Evolutionary conservation across 1,284 basidiomycete genomes (phyloP), one percentile per base, ranked within the genome.

Genomic region (Microbotryum intermedium): DNA sequence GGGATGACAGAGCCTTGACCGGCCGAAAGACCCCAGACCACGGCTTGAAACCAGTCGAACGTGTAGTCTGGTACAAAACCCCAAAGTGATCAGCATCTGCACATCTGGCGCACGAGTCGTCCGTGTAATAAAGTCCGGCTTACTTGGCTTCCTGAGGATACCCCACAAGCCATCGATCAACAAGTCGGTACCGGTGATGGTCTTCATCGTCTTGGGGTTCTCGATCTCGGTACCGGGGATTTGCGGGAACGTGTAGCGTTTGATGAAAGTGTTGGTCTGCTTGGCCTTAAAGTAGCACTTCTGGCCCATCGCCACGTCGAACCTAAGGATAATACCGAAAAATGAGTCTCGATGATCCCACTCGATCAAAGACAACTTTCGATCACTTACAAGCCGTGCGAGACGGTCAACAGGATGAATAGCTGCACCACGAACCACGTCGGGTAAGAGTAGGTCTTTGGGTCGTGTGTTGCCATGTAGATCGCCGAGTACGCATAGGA

Each of bases 261-360:
- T 87, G 57, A 82, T 81, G 72, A 83, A 87, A 69, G 89, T 88
- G 39, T 90, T 74, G 59, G 77, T 90, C 47, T 88, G 87, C 75
- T 95, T 87, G 87, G 97, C 94, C 75, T 95, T 94, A 83, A 97
- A 97, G 66, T 86, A 84, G 66, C 90, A 93, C 79, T 98, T 99
- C 74, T 99, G 94, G 4, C 91, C 85, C 90, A 95, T 97, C 9
- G 90, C 81, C 16, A 88, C 86, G 73, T 98, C 94, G 80, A 90
- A 97, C 69, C 88, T 89, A 58, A 10, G 28, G 47, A 45, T 61
- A 55, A 66, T 58, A 43, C 30, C 71, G 62, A 71, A 59, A 53
- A 48, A 43, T 25, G 18, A 26, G 45, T 50, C n/a, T 49, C 39
- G 50, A 55, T 28, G 26, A 42, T 23, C n/a, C 11, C 49, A 21